Conservation (phyloP, 495 filamentous ascomycete genomes). For the Aspergillus mulundensis region DNA sequence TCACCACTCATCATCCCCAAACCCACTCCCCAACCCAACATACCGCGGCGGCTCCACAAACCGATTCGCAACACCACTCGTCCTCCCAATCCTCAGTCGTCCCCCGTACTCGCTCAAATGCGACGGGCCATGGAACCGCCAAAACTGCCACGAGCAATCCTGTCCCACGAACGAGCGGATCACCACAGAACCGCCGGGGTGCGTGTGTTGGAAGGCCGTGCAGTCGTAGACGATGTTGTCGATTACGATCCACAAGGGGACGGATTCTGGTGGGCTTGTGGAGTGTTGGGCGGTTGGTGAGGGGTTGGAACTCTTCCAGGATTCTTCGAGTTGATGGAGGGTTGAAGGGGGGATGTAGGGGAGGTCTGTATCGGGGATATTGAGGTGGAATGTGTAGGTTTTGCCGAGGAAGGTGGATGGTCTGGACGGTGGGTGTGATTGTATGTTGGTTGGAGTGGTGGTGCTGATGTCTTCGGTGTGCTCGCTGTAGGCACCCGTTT, state of each 20-base stretch:
- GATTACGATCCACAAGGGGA: neutral
- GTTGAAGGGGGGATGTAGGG: neutral
- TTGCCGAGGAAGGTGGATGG: neutral
- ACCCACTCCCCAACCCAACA: neutral
- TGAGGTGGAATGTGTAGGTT: neutral
- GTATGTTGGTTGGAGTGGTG: neutral
- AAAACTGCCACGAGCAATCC: conserved; percentile 1
- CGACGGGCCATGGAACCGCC: neutral
- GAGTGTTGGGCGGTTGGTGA: neutral
- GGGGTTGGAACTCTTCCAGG: neutral
- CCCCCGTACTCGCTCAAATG: neutral
- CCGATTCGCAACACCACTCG: neutral
- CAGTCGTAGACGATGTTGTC: conserved; percentile 1
- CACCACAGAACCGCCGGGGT: neutral
- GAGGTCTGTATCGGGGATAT: neutral
- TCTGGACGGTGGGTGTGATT: neutral
- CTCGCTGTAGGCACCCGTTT: neutral
- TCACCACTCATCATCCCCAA: neutral
- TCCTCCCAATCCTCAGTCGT: neutral
- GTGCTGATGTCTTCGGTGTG: neutral
- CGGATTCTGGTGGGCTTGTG: neutral
- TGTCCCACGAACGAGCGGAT: neutral
- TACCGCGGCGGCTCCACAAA: neutral
- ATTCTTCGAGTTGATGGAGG: neutral
- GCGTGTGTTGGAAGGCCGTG: neutral